Evolutionary conservation across 495 filamentous ascomycete genomes (phyloP), one percentile per base, ranked within the genome.

Genomic region (Pyrenopolyporus hunteri): DNA sequence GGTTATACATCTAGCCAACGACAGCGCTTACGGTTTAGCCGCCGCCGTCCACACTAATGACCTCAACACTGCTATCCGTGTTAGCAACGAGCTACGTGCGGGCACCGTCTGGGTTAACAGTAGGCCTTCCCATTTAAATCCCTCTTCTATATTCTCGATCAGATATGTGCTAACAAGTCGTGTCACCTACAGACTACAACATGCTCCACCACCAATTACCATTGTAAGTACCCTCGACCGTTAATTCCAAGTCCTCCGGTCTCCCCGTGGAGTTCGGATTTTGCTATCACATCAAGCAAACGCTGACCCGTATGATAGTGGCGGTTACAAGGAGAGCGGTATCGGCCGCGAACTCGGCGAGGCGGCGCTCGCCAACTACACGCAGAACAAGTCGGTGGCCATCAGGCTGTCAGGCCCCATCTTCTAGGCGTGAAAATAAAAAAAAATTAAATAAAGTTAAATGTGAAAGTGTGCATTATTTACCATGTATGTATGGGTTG

Each of bases 51-150:
- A 98, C 86, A 98, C 94, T 73, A 87, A 77, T 63, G 87, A 96
- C 78, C 80, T 98, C 74, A 96, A 93, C 82, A 97, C 92, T 10
- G 92, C 94, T 51, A 86, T 98, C 75, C 84, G 91, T 23, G 91
- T 97, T 50, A 84, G 87, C 76, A 94, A 93, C 74, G 80, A 78
- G 13, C 78, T 98, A 48, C 82, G 80, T 60, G 94, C 94, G 23
- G 94, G 93, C 69, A 98, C 94, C 63, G 90, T 97, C 67, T 98
- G 94, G 94, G 86, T 97, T 69, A 97, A 97, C 84, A 86, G 74
- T 48, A 48, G 32, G 45, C 17, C 32, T 13, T 32, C 28, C 28
- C 29, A 5, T 23, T 20, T 35, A n/a, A n/a, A n/a, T n/a, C n/a
- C 6, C 19, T 48, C 17, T 10, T 26, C 23, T 25, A n/a, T 13